Evolutionary conservation across 345 rosid genomes (phyloP), one percentile per base, ranked within the genome.

Genomic region (Trapa incisa): DNA sequence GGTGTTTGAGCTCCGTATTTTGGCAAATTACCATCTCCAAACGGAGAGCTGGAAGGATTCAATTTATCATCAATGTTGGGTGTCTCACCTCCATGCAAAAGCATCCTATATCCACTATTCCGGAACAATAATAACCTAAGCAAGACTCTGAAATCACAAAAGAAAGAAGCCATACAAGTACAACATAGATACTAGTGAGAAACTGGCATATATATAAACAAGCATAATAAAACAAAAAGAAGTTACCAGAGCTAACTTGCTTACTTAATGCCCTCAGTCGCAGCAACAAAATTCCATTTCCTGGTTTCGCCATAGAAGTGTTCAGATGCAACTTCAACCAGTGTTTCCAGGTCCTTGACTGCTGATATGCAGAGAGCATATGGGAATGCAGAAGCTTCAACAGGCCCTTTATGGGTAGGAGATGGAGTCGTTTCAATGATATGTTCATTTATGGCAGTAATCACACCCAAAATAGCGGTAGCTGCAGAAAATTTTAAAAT

Each of bases 71-170:
- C 94, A 39, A 73, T 76, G 73, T 87, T 91, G 69, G 84, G 85
- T 54, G 84, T 86, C 77, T 85, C 91, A 33, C 99, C 97, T 36
- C 99, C 97, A 65, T 89, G 91, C 66, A 91, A 84, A 82, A 95
- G 87, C 96, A 95, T 91, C 85, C 77, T 89, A 78, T 87, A 95
- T 45, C 97, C 96, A 61, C 90, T 79, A 69, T 82, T 77, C 57
- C 76, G 80, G 71, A 91, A 86, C 81, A 84, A 69, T 32, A 90
- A 87, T 79, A 91, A 78, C 73, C 96, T 83, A 64, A 83, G 74
- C 3, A 83, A 53, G 62, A 91, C 84, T 89, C 96, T 95, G 83
- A 70, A 67, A 65, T 74, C 57, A 14, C 16, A 70, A 61, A 69
- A 48, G 6, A 62, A 29, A 74, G 33, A 70, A 62, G 16, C 38